Conservation (phyloP, 257 asterid genomes). For the Anisodus tanguticus region DNA sequence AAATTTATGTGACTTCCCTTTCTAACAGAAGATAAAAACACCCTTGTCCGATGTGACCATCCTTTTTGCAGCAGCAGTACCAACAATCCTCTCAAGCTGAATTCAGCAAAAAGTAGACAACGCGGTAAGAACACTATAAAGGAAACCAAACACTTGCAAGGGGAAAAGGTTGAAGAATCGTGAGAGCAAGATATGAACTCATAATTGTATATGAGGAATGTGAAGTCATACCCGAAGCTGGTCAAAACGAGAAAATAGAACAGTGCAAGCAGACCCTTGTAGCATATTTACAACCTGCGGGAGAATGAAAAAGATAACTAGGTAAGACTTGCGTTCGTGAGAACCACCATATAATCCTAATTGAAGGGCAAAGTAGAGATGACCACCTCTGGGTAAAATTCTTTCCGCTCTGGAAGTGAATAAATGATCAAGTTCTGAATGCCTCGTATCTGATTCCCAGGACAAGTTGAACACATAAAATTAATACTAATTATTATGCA, state of each 20-base stretch:
- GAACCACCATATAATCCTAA: background rate
- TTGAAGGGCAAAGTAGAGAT: background rate
- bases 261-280: constrained; percentile 85
- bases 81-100: constrained; percentile 92
- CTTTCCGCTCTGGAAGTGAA: constrained; percentile 94
- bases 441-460: constrained; percentile 72
- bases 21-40: constrained; percentile 71
- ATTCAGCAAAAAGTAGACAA: background rate
- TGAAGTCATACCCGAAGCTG: constrained; percentile 68
- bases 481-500: background rate
- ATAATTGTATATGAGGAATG: background rate
- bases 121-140: background rate
- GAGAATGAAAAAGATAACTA: constrained; percentile 22
- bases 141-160: background rate
- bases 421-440: constrained; percentile 73
- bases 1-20: background rate
- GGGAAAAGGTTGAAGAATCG: background rate
- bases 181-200: background rate
- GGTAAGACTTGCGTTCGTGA: background rate
- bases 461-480: background rate
- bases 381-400: constrained; percentile 90
- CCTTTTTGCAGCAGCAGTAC: constrained; percentile 77
- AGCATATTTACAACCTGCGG: constrained; percentile 85
- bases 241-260: constrained; percentile 81
- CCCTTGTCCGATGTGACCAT: constrained; percentile 78